A percentile compares a stretch with the other conserved stretches of the same genome.
These are phyloP conservation scores for Coemansia sp. DNA, from an alignment of 192 early-diverging fungal species.

Conservation along the genomic window DNA sequence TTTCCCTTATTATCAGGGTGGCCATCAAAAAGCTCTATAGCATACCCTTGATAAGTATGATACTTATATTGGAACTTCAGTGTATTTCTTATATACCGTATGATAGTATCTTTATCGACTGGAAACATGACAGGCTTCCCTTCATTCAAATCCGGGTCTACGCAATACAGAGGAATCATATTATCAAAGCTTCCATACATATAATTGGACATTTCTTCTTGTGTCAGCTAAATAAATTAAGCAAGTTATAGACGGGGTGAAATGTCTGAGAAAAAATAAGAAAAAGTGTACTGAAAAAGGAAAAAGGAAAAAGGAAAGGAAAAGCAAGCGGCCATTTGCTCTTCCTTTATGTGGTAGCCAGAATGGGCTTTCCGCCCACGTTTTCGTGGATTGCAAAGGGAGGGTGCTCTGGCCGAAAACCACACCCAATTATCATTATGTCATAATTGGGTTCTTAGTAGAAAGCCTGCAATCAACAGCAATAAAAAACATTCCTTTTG, in stretches of 20 bases:
- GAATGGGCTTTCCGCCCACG: neutral
- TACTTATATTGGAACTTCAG: no score
- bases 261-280: neutral
- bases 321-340: neutral
- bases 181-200: no score
- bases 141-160: neutral
- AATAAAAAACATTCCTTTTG: neutral
- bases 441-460: no score
- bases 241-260: neutral
- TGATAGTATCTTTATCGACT: no score
- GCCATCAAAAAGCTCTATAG: no score
- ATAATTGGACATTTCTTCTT: neutral
- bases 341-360: neutral
- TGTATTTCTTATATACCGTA: no score
- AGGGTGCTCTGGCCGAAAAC: neutral
- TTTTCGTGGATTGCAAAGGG: neutral
- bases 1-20: no score
- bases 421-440: no score
- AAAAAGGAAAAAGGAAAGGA: neutral
- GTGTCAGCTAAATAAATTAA: neutral
- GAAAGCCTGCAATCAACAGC: no score
- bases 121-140: neutral
- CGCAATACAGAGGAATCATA: no score
- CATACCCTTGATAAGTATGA: no score
- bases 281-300: neutral